A percentile compares a stretch with the other conserved stretches of the same genome.
These are phyloP conservation scores for Aspergillus viridinutans DNA, from an alignment of 2,329 filamentous ascomycete genomes.

Conservation along the genomic window DNA sequence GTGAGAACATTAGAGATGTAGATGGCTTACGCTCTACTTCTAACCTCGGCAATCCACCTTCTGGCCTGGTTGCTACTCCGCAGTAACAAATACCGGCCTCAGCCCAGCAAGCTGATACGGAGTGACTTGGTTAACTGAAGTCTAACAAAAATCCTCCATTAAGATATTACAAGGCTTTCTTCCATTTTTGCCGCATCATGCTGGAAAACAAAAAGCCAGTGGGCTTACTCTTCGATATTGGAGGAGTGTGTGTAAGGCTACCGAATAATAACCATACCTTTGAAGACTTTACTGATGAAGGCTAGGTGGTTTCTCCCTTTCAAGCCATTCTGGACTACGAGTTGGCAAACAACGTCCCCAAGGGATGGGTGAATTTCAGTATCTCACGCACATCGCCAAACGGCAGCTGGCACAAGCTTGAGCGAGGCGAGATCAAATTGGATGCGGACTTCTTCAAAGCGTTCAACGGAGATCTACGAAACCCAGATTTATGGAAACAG, in stretches of 20 bases:
- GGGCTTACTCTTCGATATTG: conserved; percentile 88
- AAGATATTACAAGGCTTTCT: background rate
- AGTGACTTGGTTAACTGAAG: background rate
- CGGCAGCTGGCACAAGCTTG: conserved; percentile 84
- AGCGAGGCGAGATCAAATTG: conserved; percentile 75
- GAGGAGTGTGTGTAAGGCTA: conserved; percentile 82
- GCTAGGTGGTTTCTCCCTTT: conserved; percentile 81
- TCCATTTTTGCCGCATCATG: conserved; percentile 26
- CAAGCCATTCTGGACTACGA: conserved; percentile 93
- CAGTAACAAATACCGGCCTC: conserved; percentile 2
- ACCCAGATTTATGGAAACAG: conserved; percentile 62
- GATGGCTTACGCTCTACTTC: background rate
- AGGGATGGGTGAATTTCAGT: conserved; percentile 86
- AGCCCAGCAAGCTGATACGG: background rate
- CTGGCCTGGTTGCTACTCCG: conserved; percentile 2
- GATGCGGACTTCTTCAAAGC: conserved; percentile 69
- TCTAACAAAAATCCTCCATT: background rate
- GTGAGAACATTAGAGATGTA: background rate
- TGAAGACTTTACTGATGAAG: conserved; percentile 5
- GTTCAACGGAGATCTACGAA: conserved; percentile 71
- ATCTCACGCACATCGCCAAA: conserved; percentile 73
- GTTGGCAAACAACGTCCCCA: conserved; percentile 66
- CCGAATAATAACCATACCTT: background rate
- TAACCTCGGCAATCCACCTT: conserved; percentile 27
- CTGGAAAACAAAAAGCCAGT: conserved; percentile 53